Base-by-base conservation (phyloP, 352 stramenopile genomes). In the Plasmopara viticola region DNA sequence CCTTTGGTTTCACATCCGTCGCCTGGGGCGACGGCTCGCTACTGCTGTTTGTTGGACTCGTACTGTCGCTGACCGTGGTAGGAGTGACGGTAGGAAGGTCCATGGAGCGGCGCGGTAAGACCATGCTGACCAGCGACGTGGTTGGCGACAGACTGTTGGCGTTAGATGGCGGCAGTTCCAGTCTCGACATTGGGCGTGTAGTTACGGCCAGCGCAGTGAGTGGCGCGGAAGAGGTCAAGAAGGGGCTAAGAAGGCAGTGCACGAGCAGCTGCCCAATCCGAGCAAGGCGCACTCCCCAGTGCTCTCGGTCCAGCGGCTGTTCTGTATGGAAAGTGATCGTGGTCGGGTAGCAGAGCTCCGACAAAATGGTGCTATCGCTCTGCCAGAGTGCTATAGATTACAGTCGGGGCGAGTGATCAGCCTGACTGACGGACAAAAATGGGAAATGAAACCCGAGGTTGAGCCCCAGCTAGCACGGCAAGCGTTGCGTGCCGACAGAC, bases 241-340 rank as follows among this genome's bases (percentile, higher is more conserved):
- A 69, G 38, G 58, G 59, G 50, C 58, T 61, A 51, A 74, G 39
- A 8, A 74, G 47, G 48, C 63, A 64, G 29, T 68, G 39, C 34
- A 62, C 58, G 31, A 71, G 53, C 53, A 67, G 44, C 38, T 64
- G 56, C n/a, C 61, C 60, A 35, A 74, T 53, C 35, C 62, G 62
- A 52, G 62, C 66, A 40, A 74, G 66, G 38, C 62, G 59, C 52
- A 56, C 58, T 40, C 62, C 59, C 66, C 66, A 74, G 41, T 56
- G 63, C 58, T 61, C 49, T 58, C 51, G 51, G 44, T 44, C 18
- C 37, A 35, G 44, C 51, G 54, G 45, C 38, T 55, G 33, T 29
- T 58, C 44, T 33, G 18, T 17, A 39, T 43, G 47, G 8, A 39
- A 15, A 30, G 50, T 47, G 43, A 70, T 62, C 25, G 28, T 63